Base-by-base conservation (phyloP, 228 moss, liverwort and hornwort species). In the Sphagnum magellanicum region DNA sequence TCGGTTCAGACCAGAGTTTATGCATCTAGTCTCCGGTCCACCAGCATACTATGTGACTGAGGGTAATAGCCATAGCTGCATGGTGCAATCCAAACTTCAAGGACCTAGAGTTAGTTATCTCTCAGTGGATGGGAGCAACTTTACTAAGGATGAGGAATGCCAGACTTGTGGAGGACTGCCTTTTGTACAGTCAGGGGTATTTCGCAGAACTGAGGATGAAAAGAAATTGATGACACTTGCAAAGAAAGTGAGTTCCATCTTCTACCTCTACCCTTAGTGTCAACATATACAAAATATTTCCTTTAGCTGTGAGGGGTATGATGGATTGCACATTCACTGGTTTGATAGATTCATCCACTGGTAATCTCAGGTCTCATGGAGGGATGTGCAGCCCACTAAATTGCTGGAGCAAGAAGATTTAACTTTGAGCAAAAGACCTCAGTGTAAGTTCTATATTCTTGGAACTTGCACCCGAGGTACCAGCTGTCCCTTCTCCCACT, bases 1-100 rank as follows among this genome's bases (percentile, higher is more conserved):
- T 72, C 77, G 79, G 67, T 86, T 75, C 76, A 83, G 89, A 74
- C 89, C 89, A 6, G 67, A 74, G 71, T 86, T 89, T 61, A 71
- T 89, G 14, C 71, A 78, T 58, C 70, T 79, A 66, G 64, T 69
- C 65, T 77, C 78, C 57, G 80, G 75, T 32, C 70, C 81, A 48
- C 86, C 83, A 48, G 69, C 77, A 50, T 86, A 89, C 67, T 63
- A 76, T 32, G 49, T 53, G 12, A 59, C 80, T 51, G 62, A 73
- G 52, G 59, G 49, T 64, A 68, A 69, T 78, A 10, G 15, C 51
- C 78, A 78, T 50, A 48, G 66, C 46, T 78, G 78, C 67, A 47
- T 52, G 16, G 59, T 16, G 17, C 53, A 60, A n/a, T 70, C 78
- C 9, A 66, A 62, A 61, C 53, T 66, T 50, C 32, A 61, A 66